phyloP scores from a whole-genome alignment of 345 rosid species.

The Hypericum perforatum region DNA sequence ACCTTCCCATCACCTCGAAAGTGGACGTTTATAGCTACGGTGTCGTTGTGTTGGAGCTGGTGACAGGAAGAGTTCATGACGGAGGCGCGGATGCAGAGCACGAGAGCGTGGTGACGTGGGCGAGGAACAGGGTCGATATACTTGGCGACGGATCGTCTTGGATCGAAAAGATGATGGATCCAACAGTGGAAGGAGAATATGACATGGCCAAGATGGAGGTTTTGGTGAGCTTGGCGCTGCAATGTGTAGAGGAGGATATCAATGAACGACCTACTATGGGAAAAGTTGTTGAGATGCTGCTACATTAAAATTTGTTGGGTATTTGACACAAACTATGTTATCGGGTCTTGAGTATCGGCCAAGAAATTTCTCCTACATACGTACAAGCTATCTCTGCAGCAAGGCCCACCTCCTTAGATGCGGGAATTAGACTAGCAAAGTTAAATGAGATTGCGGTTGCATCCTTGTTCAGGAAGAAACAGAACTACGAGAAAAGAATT shows the following conservation, averaged over 20 bases:
- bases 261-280: constrained; percentile 26
- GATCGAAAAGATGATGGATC: constrained; percentile 18
- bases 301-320: neutral
- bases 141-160: constrained; percentile 1
- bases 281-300: constrained; percentile 21
- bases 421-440: too few species aligned
- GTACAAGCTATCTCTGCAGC: too few species aligned
- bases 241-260: constrained; percentile 17
- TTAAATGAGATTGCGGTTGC: too few species aligned
- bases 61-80: constrained; percentile 7
- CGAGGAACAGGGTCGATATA: constrained; percentile 9
- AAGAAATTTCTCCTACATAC: too few species aligned
- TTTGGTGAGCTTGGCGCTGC: constrained; percentile 16
- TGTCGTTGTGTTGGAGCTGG: constrained; percentile 10
- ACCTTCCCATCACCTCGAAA: constrained; percentile 10
- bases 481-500: too few species aligned
- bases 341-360: too few species aligned
- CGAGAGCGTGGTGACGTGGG: neutral
- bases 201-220: constrained; percentile 1
- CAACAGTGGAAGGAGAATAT: constrained; percentile 5
- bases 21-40: constrained; percentile 14
- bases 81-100: neutral
- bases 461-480: too few species aligned
- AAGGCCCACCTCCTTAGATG: too few species aligned
- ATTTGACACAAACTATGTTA: too few species aligned